phyloP scores from a whole-genome alignment of 2,329 filamentous ascomycete species.

The Aspergillus novofumigatus region DNA sequence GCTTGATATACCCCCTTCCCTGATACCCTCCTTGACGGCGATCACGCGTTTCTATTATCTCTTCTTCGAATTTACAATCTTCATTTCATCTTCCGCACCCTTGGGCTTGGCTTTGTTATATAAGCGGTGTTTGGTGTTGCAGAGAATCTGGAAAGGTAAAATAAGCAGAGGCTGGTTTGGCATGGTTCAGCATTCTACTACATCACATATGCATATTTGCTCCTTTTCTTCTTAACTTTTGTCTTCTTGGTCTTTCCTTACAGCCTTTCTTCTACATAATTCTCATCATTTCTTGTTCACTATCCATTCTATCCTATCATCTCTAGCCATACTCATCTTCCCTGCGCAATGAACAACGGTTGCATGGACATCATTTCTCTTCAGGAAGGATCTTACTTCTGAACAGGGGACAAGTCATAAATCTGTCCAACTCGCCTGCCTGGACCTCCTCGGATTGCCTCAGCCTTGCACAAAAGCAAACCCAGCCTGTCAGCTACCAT shows the following conservation, averaged over 20 bases:
- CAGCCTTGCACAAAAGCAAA: too few relatives aligned
- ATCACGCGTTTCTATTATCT: neutral
- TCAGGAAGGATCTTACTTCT: too few relatives aligned
- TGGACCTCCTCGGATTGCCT: too few relatives aligned
- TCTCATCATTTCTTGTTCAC: neutral
- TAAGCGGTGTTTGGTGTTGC: slow-evolving; percentile 3
- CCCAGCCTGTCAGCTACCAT: too few relatives aligned
- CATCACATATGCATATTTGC: neutral
- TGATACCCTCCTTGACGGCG: neutral
- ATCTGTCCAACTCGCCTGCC: too few relatives aligned
- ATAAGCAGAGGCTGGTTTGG: neutral
- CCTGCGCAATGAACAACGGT: neutral
- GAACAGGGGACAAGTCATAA: too few relatives aligned
- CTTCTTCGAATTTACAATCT: neutral
- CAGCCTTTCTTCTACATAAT: neutral
- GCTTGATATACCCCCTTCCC: slow-evolving; percentile 19
- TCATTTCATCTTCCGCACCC: neutral
- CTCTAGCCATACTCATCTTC: neutral
- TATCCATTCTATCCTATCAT: neutral
- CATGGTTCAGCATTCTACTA: neutral
- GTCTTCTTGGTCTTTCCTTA: neutral
- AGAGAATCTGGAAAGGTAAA: neutral
- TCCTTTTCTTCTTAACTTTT: neutral
- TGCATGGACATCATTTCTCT: neutral
- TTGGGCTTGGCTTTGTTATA: neutral